phyloP scores from a whole-genome alignment of 2,329 filamentous ascomycete species.

The Bipolaris bicolor region DNA sequence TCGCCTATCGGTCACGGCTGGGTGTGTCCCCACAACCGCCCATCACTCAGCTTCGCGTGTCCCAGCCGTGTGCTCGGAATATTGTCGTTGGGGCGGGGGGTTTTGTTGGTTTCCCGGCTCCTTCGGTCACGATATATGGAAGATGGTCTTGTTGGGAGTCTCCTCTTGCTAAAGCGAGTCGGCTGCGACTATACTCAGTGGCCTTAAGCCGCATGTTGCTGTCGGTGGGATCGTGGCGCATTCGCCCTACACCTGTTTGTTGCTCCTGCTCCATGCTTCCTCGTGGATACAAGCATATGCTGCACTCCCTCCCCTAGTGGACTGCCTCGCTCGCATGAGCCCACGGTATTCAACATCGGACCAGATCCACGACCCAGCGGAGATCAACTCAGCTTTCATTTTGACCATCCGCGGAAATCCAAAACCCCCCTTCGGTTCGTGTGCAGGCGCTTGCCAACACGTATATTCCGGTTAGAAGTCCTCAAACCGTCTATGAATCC shows the following conservation, averaged over 20 bases:
- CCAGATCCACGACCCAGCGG: neutral
- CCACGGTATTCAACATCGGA: conserved; percentile 1
- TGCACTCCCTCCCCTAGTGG: conserved; percentile 1
- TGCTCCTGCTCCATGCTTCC: neutral
- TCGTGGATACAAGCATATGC: neutral
- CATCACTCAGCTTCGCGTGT: neutral
- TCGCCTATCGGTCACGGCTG: conserved; percentile 2
- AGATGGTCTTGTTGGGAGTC: conserved; percentile 3
- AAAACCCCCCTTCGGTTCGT: neutral
- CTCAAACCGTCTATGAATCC: neutral
- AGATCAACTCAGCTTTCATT: conserved; percentile 1
- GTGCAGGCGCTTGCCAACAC: neutral
- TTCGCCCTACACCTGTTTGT: conserved; percentile 1
- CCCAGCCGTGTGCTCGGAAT: neutral
- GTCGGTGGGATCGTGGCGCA: conserved; percentile 4
- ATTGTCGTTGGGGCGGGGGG: neutral
- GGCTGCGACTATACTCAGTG: conserved; percentile 3
- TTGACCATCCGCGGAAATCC: neutral
- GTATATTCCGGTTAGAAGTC: neutral
- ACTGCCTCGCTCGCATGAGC: conserved; percentile 2
- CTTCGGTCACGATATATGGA: conserved; percentile 4
- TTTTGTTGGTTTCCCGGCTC: conserved; percentile 1
- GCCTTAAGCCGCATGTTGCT: conserved; percentile 9
- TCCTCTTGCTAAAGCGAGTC: conserved; percentile 3
- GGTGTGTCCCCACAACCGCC: neutral